phyloP scores from a whole-genome alignment of 2,329 filamentous ascomycete genomes.

The Juglanconis sp. region DNA sequence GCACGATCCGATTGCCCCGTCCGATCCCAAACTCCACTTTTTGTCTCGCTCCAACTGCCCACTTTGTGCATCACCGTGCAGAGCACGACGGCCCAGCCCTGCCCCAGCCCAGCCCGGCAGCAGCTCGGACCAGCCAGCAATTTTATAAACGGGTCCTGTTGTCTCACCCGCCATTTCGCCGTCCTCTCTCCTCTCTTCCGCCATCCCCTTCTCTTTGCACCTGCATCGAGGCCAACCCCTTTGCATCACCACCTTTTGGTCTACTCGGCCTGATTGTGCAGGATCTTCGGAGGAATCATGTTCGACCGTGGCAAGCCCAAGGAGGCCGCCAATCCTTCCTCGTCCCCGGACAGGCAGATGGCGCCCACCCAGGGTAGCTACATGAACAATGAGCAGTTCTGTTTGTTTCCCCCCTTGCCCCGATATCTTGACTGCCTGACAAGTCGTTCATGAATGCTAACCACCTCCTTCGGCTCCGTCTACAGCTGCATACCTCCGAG shows the following conservation, averaged over 20 bases:
- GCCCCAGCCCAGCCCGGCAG: not conserved
- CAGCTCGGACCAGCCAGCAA: slow-evolving; percentile 15
- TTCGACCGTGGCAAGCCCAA: slow-evolving; percentile 31
- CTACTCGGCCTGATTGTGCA: slow-evolving; percentile 20
- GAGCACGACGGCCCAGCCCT: not conserved
- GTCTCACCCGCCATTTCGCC: slow-evolving; percentile 4
- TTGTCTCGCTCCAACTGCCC: not conserved
- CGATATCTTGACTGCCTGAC: slow-evolving; percentile 11
- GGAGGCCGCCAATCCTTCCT: slow-evolving; percentile 27
- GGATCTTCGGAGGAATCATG: slow-evolving; percentile 25
- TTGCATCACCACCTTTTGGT: slow-evolving; percentile 14
- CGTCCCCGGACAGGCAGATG: slow-evolving; percentile 43
- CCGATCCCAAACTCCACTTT: not conserved
- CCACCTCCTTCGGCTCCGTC: slow-evolving; percentile 12
- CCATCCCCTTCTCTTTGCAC: slow-evolving; percentile 17
- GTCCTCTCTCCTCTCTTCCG: slow-evolving; percentile 7
- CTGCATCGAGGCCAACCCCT: slow-evolving; percentile 14
- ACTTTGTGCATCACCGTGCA: slow-evolving; percentile 2
- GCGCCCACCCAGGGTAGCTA: slow-evolving; percentile 60
- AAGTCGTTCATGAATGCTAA: slow-evolving; percentile 11
- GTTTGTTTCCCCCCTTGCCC: slow-evolving; percentile 37
- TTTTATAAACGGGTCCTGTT: slow-evolving; percentile 17
- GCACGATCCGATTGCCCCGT: not conserved
- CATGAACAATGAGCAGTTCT: slow-evolving; percentile 67
- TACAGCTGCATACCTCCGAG: slow-evolving; percentile 66